A percentile compares a stretch with the other conserved stretches of the same genome.
Evolutionary conservation across 2,329 filamentous ascomycete genomes (phyloP).

Genomic region (Alternaria viburni): DNA sequence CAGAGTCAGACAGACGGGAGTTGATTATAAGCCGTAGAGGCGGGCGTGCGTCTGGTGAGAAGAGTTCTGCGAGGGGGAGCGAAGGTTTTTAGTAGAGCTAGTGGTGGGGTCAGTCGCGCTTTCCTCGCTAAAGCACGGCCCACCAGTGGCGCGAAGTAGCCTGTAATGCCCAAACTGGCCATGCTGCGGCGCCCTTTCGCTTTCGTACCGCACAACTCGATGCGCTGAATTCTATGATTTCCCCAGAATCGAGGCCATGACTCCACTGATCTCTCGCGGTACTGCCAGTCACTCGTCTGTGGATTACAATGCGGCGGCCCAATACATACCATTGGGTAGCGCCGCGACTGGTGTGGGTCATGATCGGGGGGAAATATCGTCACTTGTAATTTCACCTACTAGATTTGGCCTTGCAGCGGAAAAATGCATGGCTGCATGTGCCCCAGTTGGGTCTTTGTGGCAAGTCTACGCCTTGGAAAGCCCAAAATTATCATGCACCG

Average conservation of each 20-base stretch:
- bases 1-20: slow-evolving; percentile 38
- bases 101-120: slow-evolving; percentile 23
- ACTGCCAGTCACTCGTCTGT: background rate
- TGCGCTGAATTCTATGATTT: background rate
- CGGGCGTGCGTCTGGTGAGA: slow-evolving; percentile 24
- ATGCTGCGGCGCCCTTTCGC: slow-evolving; percentile 18
- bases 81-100: slow-evolving; percentile 22
- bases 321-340: slow-evolving; percentile 25
- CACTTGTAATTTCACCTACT: slow-evolving; percentile 4
- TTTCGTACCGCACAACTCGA: background rate
- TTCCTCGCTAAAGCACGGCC: slow-evolving; percentile 22
- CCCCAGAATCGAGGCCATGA: background rate
- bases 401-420: slow-evolving; percentile 7
- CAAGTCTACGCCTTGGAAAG: slow-evolving; percentile 1
- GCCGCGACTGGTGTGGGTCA: slow-evolving; percentile 12
- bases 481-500: background rate
- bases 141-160: slow-evolving; percentile 21
- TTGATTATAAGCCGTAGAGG: slow-evolving; percentile 29
- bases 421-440: background rate
- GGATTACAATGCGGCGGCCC: slow-evolving; percentile 11
- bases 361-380: slow-evolving; percentile 7
- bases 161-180: slow-evolving; percentile 8
- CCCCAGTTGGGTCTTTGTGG: background rate
- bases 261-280: background rate
- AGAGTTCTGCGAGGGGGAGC: slow-evolving; percentile 20